Percentiles rank a stretch among this genome's conserved stretches.
Evolutionary conservation across 2,329 filamentous ascomycete species (phyloP).

Genomic region (Cladophialophora yegresii): DNA sequence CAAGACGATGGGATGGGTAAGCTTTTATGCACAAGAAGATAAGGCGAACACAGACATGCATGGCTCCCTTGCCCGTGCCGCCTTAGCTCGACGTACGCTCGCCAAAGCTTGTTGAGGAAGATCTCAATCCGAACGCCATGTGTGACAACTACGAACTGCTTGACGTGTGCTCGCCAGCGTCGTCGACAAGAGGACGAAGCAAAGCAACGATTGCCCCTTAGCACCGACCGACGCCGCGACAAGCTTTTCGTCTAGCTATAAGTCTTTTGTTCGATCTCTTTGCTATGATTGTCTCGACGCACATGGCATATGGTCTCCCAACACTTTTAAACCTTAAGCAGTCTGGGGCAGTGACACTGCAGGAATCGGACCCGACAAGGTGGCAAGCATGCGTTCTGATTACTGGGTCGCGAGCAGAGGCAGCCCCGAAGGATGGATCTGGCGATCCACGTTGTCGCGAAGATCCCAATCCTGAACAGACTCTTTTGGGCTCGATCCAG

Average conservation of each 20-base stretch:
- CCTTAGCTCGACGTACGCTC: background rate
- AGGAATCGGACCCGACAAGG: background rate
- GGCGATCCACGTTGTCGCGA: constrained; percentile 2
- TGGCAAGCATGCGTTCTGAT: background rate
- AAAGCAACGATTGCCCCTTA: background rate
- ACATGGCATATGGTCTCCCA: background rate
- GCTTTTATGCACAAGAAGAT: background rate
- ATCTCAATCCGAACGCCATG: background rate
- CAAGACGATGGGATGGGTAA: background rate
- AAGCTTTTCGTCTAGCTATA: background rate
- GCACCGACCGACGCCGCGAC: background rate
- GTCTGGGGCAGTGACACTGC: background rate
- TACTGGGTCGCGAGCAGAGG: background rate
- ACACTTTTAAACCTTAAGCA: background rate
- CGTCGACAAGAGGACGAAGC: background rate
- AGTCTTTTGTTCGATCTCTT: background rate
- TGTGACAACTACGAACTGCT: background rate
- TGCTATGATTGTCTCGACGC: background rate
- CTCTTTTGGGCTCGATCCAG: background rate
- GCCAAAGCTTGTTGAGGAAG: background rate
- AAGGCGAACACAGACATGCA: background rate
- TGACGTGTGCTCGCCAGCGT: background rate
- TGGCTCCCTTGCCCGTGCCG: background rate
- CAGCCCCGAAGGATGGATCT: background rate
- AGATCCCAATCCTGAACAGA: background rate